phyloP scores from a whole-genome alignment of 768 basidiomycete genomes.

The Pulveroboletus sp. region DNA sequence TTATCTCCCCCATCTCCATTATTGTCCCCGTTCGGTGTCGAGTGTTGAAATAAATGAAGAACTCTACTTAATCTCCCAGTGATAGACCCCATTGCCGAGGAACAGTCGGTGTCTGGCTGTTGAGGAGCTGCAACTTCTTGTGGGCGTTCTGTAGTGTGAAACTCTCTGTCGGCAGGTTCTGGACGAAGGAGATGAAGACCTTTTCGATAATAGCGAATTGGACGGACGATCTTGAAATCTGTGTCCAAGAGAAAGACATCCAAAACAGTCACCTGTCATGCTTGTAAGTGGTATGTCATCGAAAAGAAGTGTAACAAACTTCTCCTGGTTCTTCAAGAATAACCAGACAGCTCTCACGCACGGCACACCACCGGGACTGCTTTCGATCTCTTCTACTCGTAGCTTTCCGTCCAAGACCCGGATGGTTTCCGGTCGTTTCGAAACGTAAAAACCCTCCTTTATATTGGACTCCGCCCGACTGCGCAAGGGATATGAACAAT shows the following conservation, averaged over 20 bases:
- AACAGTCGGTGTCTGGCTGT: conserved; percentile 33
- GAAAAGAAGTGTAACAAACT: conserved; percentile 40
- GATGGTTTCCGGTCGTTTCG: conserved; percentile 48
- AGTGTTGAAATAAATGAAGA: conserved; percentile 36
- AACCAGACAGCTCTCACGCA: conserved; percentile 90
- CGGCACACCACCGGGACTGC: conserved; percentile 83
- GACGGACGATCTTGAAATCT: conserved; percentile 88
- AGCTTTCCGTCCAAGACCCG: conserved; percentile 65
- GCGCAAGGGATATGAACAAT: conserved; percentile 76
- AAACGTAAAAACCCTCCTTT: conserved; percentile 85
- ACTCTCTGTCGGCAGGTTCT: conserved; percentile 27
- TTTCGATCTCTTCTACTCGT: conserved; percentile 56
- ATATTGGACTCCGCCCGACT: conserved; percentile 80
- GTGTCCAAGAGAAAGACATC: conserved; percentile 92
- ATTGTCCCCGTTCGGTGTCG: conserved; percentile 9
- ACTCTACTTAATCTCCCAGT: conserved; percentile 43
- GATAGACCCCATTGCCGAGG: conserved; percentile 49
- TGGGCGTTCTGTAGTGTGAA: conserved; percentile 15
- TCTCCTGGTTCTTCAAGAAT: conserved; percentile 84
- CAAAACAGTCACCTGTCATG: conserved; percentile 69
- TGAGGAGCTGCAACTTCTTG: conserved; percentile 17
- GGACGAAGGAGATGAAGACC: conserved; percentile 68
- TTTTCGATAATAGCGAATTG: conserved; percentile 84
- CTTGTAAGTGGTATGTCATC: neutral
- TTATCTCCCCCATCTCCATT: conserved; percentile 6